Conservation (phyloP, 2,329 filamentous ascomycete species). For the Aureobasidium leucospermi region DNA sequence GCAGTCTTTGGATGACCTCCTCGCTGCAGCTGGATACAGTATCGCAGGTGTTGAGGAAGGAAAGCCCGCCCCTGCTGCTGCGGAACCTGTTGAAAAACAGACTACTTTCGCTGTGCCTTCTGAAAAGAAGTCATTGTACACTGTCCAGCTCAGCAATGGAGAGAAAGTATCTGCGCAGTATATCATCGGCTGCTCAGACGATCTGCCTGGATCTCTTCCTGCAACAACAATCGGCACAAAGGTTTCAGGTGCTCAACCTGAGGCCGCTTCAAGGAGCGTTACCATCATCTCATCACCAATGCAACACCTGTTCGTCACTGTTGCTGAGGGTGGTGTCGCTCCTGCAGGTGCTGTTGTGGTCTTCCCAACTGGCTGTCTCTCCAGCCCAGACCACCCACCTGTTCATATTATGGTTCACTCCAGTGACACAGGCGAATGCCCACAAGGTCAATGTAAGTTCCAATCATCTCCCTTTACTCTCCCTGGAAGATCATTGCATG, state of each 20-base stretch:
- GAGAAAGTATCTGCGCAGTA: conserved; percentile 25
- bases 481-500: conserved; percentile 47
- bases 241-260: not conserved
- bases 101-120: not conserved
- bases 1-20: conserved; percentile 13
- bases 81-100: not conserved
- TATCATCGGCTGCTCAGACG: conserved; percentile 23
- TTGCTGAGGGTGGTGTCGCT: conserved; percentile 65
- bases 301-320: conserved; percentile 57
- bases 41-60: conserved; percentile 6
- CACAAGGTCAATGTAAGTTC: conserved; percentile 78
- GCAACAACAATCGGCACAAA: not conserved
- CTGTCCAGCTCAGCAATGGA: conserved; percentile 21
- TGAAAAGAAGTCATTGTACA: conserved; percentile 8
- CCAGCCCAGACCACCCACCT: conserved; percentile 33
- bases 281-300: conserved; percentile 63
- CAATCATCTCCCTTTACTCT: conserved; percentile 15
- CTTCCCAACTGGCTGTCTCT: conserved; percentile 51
- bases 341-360: conserved; percentile 68
- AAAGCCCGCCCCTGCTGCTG: not conserved
- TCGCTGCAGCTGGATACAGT: conserved; percentile 15
- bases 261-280: conserved; percentile 34
- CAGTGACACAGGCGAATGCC: conserved; percentile 88
- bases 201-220: conserved; percentile 18
- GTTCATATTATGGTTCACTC: conserved; percentile 67